These are phyloP conservation scores for Cerioporus squamosus DNA, from an alignment of 1,284 basidiomycete species.

Conservation along the genomic window DNA sequence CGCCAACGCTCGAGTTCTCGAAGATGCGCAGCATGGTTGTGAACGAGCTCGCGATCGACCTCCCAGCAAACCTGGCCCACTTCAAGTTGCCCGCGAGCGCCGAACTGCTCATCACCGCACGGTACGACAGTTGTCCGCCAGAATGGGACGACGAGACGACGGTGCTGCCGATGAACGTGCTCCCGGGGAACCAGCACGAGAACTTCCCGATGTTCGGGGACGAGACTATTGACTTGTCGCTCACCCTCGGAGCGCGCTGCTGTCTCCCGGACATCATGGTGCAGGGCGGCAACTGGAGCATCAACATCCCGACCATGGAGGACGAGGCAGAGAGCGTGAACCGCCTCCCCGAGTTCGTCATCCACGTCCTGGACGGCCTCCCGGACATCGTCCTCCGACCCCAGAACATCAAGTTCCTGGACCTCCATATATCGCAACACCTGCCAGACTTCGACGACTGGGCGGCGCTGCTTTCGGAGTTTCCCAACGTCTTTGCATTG, in stretches of 20 bases:
- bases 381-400: background rate
- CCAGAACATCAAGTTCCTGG: background rate
- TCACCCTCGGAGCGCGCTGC: slow-evolving; percentile 3
- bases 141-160: background rate
- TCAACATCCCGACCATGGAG: slow-evolving; percentile 2
- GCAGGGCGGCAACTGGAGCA: background rate
- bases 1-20: background rate
- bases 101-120: background rate
- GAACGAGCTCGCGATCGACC: slow-evolving; percentile 8
- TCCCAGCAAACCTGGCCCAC: background rate
- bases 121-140: slow-evolving; percentile 7
- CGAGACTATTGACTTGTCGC: background rate
- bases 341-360: slow-evolving; percentile 5
- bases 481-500: slow-evolving; percentile 1
- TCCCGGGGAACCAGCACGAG: background rate
- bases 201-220: background rate
- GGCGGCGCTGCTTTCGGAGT: background rate
- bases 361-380: slow-evolving; percentile 2
- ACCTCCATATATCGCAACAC: slow-evolving; percentile 6
- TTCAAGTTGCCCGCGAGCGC: background rate
- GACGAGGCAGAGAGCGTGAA: background rate
- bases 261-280: slow-evolving; percentile 1
- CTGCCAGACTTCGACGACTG: slow-evolving; percentile 1
- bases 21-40: slow-evolving; percentile 3
- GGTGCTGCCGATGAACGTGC: slow-evolving; percentile 3